A percentile compares a stretch with the other conserved stretches of the same genome.
These are phyloP conservation scores for Chenopodium suecicum DNA, from an alignment of 148 eudicot species.

Conservation along the genomic window DNA sequence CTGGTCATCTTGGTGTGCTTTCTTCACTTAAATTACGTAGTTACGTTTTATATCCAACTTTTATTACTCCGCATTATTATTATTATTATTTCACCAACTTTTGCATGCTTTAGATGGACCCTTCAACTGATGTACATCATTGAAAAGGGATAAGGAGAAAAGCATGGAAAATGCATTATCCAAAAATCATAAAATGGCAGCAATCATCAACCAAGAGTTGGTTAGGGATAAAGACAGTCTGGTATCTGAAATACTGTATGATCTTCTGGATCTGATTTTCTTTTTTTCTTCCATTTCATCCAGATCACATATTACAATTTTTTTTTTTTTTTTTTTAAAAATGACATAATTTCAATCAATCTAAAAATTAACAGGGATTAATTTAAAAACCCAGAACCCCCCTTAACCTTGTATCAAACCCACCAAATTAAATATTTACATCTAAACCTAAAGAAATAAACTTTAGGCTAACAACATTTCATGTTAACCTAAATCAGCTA, in stretches of 20 bases:
- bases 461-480: neutral
- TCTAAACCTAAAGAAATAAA: neutral
- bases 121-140: neutral
- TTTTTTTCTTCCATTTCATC: constrained; percentile 9
- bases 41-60: too few relatives aligned
- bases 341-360: neutral
- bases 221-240: constrained; percentile 2
- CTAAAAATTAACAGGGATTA: constrained; percentile 16
- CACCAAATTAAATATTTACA: constrained; percentile 25
- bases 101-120: neutral
- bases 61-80: too few relatives aligned
- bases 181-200: constrained; percentile 2
- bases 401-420: neutral
- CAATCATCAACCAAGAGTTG: constrained; percentile 10
- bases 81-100: neutral
- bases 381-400: constrained; percentile 19
- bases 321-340: neutral
- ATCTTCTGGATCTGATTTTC: neutral
- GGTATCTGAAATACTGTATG: neutral
- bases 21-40: too few relatives aligned
- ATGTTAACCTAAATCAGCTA: neutral
- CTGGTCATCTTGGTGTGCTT: too few relatives aligned
- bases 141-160: neutral
- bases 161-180: constrained; percentile 9
- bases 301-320: neutral